Evolutionary conservation across 2,329 filamentous ascomycete genomes (phyloP).

Genomic region (Mollisia scopiformis): DNA sequence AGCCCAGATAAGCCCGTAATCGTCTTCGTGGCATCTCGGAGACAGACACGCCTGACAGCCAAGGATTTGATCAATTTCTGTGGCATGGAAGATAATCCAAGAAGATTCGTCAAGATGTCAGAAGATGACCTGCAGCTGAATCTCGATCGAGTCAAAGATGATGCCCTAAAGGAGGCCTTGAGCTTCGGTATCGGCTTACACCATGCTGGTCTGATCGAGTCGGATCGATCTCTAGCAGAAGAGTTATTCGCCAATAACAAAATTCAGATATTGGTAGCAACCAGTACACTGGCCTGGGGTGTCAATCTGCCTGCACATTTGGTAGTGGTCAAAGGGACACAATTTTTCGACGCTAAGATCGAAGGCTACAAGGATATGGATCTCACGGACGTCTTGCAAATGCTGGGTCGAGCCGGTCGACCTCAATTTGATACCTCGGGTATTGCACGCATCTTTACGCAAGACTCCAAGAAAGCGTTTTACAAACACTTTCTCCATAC

Average conservation of each 20-base stretch:
- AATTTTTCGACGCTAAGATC: conserved; percentile 97
- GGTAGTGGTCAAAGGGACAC: conserved; percentile 96
- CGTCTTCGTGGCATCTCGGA: conserved; percentile 93
- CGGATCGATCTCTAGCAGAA: conserved; percentile 87
- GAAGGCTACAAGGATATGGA: conserved; percentile 99
- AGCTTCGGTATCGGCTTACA: conserved; percentile 97
- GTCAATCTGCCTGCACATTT: conserved; percentile 96
- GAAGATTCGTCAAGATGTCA: conserved; percentile 89
- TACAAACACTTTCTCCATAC: conserved; percentile 99
- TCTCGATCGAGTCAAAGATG: conserved; percentile 88
- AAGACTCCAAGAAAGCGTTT: conserved; percentile 97
- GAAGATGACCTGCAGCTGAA: conserved; percentile 92
- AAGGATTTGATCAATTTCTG: conserved; percentile 97
- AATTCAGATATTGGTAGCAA: conserved; percentile 95
- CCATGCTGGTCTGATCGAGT: conserved; percentile 95
- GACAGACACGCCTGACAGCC: conserved; percentile 92
- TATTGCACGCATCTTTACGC: conserved; percentile 95
- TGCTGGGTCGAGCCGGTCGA: conserved; percentile 93
- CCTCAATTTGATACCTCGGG: conserved; percentile 96
- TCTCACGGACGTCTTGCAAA: conserved; percentile 94
- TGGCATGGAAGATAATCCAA: conserved; percentile 97
- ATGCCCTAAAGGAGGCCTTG: conserved; percentile 88
- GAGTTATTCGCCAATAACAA: conserved; percentile 97
- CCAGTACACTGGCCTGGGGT: conserved; percentile 96
- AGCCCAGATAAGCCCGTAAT: conserved; percentile 97